Percentiles rank a stretch among this genome's conserved stretches.
phyloP scores from a whole-genome alignment of 768 basidiomycete genomes.

The Serendipita sp. region DNA sequence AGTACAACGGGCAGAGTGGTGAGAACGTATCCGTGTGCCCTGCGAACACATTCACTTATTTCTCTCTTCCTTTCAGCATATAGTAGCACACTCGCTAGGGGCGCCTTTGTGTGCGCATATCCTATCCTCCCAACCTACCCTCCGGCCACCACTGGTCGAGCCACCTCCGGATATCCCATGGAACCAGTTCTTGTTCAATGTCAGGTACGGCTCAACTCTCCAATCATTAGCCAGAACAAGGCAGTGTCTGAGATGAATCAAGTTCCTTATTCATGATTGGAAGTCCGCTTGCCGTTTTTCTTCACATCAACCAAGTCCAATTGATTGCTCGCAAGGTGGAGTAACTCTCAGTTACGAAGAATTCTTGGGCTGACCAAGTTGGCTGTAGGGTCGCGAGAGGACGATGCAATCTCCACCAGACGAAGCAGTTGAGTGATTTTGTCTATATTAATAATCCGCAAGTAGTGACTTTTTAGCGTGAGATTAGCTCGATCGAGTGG shows the following conservation, averaged over 20 bases:
- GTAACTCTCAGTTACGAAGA: background rate
- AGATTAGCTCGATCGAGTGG: slow-evolving; percentile 26
- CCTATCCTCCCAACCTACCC: slow-evolving; percentile 27
- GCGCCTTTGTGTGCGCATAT: slow-evolving; percentile 27
- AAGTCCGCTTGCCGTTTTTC: slow-evolving; percentile 27
- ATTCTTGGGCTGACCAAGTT: background rate
- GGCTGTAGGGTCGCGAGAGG: slow-evolving; percentile 21
- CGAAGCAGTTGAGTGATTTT: slow-evolving; percentile 22
- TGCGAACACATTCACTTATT: background rate
- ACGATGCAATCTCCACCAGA: slow-evolving; percentile 27
- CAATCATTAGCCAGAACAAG: too few species aligned
- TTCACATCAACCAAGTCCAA: slow-evolving; percentile 29
- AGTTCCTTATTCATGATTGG: slow-evolving; percentile 26
- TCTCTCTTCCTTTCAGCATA: slow-evolving; percentile 19
- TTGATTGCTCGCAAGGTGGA: slow-evolving; percentile 25
- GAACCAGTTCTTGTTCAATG: slow-evolving; percentile 23
- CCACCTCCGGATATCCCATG: slow-evolving; percentile 1
- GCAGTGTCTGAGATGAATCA: too few species aligned
- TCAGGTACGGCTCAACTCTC: too few species aligned
- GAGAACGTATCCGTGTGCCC: background rate
- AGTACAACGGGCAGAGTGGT: slow-evolving; percentile 23
- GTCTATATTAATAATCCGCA: background rate
- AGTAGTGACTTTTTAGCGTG: background rate
- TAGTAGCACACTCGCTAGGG: slow-evolving; percentile 30
- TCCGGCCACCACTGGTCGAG: slow-evolving; percentile 20